Conservation (phyloP, 331 rosid species). For the Phaseolus coccineus region DNA sequence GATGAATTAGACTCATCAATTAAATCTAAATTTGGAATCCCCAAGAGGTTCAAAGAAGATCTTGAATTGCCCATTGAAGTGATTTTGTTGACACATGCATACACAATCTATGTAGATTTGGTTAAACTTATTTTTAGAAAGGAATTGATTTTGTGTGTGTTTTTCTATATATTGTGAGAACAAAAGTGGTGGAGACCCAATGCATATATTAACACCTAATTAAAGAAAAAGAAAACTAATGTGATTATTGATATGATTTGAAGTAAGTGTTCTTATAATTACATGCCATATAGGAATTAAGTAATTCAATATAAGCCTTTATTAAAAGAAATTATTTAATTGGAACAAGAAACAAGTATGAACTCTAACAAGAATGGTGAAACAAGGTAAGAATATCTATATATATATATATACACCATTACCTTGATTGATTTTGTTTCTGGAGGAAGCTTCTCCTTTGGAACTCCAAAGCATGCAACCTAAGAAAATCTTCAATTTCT, state of each 20-base stretch:
- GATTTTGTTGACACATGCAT: neutral
- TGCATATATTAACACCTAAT: no score
- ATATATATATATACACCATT: constrained; percentile 33
- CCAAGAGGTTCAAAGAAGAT: neutral
- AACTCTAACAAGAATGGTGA: neutral
- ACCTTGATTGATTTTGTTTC: constrained; percentile 19
- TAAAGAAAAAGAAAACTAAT: no score
- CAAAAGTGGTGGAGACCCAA: neutral
- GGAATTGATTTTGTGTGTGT: neutral
- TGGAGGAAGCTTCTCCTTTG: constrained; percentile 35
- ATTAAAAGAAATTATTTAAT: no score
- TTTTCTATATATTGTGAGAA: no score
- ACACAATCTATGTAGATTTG: neutral
- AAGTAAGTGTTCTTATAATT: no score
- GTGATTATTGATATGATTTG: no score
- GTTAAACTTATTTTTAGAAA: neutral
- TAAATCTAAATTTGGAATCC: neutral
- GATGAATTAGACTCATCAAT: neutral
- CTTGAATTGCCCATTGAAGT: neutral
- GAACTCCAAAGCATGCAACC: constrained; percentile 48
- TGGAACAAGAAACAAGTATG: neutral
- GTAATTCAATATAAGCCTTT: neutral
- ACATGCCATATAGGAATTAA: no score
- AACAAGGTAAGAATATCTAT: neutral
- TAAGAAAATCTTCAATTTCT: constrained; percentile 51